Conservation (phyloP, 371 early-diverging fungal genomes). For the Apophysomyces trapeziformis region DNA sequence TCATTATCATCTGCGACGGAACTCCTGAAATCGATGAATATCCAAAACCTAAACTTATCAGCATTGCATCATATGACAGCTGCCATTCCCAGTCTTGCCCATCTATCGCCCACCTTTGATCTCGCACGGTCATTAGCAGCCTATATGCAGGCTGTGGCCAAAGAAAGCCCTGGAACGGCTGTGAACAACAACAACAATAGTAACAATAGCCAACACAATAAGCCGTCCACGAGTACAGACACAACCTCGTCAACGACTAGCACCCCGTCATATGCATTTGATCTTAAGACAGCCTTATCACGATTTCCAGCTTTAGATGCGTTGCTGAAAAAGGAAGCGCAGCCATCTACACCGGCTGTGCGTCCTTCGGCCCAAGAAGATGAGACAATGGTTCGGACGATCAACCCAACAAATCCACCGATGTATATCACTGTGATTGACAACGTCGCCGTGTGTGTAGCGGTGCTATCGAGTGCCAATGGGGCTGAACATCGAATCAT, state of each 20-base stretch:
- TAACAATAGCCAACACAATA: no score
- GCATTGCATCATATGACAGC: slow-evolving; percentile 50
- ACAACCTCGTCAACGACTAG: slow-evolving; percentile 14
- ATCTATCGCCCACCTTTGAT: slow-evolving; percentile 42
- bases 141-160: slow-evolving; percentile 44
- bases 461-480: slow-evolving; percentile 54
- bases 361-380: slow-evolving; percentile 8
- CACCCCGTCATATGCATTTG: slow-evolving; percentile 18
- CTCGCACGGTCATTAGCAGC: slow-evolving; percentile 41
- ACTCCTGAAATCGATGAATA: slow-evolving; percentile 36
- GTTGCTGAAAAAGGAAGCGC: slow-evolving; percentile 31
- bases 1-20: slow-evolving; percentile 19
- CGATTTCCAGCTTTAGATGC: slow-evolving; percentile 50
- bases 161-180: slow-evolving; percentile 14
- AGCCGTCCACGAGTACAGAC: slow-evolving; percentile 17
- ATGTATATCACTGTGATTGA: slow-evolving; percentile 79
- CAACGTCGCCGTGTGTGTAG: slow-evolving; percentile 73
- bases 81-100: slow-evolving; percentile 40
- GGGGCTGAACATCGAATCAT: slow-evolving; percentile 64
- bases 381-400: slow-evolving; percentile 22
- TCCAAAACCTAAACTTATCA: slow-evolving; percentile 44
- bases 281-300: slow-evolving; percentile 44
- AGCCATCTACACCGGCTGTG: slow-evolving; percentile 12
- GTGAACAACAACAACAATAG: neutral
- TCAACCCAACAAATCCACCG: slow-evolving; percentile 45